Base-by-base conservation (phyloP, 441 rosid species). In the Brassica balearica region DNA sequence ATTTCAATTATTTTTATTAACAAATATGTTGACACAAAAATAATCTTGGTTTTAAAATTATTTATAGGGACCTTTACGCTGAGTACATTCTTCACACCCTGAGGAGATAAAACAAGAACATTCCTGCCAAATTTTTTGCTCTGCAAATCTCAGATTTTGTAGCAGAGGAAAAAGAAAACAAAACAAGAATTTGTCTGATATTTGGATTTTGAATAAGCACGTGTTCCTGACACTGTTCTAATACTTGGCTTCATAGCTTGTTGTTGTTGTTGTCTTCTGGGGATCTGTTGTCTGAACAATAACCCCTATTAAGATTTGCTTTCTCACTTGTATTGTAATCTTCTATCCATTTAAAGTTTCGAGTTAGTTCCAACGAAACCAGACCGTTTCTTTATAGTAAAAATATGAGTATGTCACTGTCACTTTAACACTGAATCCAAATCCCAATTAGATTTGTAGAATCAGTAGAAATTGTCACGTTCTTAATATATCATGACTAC, bases 61-160 rank as follows among this genome's bases (percentile, higher is more conserved):
- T 43, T 51, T n/a, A 15, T 69, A 92, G 96, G 97, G 91, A 93
- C 81, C 94, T 93, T 23, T 93, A 93, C 69, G 96, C 96, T 10
- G 96, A 93, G 82, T 93, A 93, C 87, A 83, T 93, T 77, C 77
- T 91, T 79, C 91, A 91, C 74, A 86, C 92, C 46, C 83, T 95
- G 80, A 88, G 97, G 90, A 84, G 88, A 81, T 94, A 86, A 86
- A 29, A 32, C 72, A 74, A 74, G 71, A 69, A 74, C 75, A 69
- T 55, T 73, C 72, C 48, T 77, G 51, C 76, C 76, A 71, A 23
- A 38, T 3, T 46, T 29, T 73, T 69, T 68, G 51, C 82, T 60
- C 74, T 68, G 75, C 74, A 73, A 56, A 51, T 38, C 61, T 79
- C 61, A 68, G 82, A 73, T 68, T 68, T 1, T 62, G 67, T 68